Conservation (phyloP, 2,329 filamentous ascomycete genomes). For the Penicillium polonicum region DNA sequence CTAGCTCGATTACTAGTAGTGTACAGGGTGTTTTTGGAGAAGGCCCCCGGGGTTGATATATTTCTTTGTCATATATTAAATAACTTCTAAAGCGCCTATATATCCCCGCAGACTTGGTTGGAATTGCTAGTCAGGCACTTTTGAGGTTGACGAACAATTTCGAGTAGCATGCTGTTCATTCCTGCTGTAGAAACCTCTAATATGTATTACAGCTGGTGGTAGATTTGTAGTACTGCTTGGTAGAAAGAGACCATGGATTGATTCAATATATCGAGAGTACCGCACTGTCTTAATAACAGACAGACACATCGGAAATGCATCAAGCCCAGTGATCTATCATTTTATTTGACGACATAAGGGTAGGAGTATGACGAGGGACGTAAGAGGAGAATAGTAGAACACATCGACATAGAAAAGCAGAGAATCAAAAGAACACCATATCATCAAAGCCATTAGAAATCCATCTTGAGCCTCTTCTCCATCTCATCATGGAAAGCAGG, state of each 20-base stretch:
- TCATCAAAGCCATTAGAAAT: constrained; percentile 31
- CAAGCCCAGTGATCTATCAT: constrained; percentile 14
- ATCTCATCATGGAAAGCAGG: constrained; percentile 87
- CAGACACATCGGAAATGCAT: background rate
- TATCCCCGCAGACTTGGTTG: background rate
- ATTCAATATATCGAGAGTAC: background rate
- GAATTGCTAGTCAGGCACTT: background rate
- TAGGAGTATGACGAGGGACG: constrained; percentile 9
- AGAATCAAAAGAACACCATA: constrained; percentile 15
- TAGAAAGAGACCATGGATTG: constrained; percentile 12
- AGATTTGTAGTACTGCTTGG: background rate
- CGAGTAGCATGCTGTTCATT: background rate
- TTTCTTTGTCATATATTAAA: constrained; percentile 8
- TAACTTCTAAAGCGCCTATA: background rate
- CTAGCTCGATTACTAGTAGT: constrained; percentile 11
- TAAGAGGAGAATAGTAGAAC: constrained; percentile 15
- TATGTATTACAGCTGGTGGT: background rate
- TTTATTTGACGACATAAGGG: constrained; percentile 16
- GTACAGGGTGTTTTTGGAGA: constrained; percentile 11
- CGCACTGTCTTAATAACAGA: background rate
- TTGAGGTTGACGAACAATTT: background rate
- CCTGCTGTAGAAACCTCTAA: background rate
- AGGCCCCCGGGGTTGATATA: background rate
- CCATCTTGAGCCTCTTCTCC: constrained; percentile 87
- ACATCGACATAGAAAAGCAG: constrained; percentile 13